Evolutionary conservation across 2,329 filamentous ascomycete species (phyloP).

Genomic region (Aspergillus aculeatus): DNA sequence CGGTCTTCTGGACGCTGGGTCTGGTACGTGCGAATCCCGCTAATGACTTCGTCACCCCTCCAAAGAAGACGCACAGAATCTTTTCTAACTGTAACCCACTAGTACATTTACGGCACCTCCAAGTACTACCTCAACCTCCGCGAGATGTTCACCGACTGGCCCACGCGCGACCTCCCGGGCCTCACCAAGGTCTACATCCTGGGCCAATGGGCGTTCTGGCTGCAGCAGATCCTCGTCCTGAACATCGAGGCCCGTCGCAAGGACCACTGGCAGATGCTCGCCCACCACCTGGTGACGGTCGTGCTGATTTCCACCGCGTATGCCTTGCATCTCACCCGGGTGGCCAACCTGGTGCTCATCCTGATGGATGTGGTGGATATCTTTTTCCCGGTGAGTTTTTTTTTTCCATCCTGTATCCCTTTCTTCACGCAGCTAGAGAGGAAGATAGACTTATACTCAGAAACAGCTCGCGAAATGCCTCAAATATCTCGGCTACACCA

Average conservation of each 20-base stretch:
- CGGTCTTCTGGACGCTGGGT: slow-evolving; percentile 72
- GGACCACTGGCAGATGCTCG: slow-evolving; percentile 88
- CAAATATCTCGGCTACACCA: slow-evolving; percentile 74
- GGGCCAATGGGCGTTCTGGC: slow-evolving; percentile 80
- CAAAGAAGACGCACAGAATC: too few species aligned
- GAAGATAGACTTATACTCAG: slow-evolving; percentile 33
- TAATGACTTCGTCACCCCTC: too few species aligned
- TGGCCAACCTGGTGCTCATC: slow-evolving; percentile 77
- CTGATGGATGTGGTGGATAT: slow-evolving; percentile 86
- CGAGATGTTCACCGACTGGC: slow-evolving; percentile 77
- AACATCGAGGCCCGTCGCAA: slow-evolving; percentile 87
- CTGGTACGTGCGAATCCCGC: slow-evolving; percentile 55
- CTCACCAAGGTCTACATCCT: slow-evolving; percentile 61
- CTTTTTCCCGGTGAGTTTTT: not conserved
- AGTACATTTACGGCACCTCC: slow-evolving; percentile 74
- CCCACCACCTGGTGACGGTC: slow-evolving; percentile 83
- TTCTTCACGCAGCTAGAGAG: too few species aligned
- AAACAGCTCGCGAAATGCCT: slow-evolving; percentile 72
- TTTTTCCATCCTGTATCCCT: too few species aligned
- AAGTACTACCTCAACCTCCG: slow-evolving; percentile 69
- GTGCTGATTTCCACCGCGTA: slow-evolving; percentile 73
- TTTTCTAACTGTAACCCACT: too few species aligned
- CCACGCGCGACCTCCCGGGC: slow-evolving; percentile 66
- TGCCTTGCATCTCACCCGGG: slow-evolving; percentile 72
- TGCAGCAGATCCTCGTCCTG: slow-evolving; percentile 84